Evolutionary conservation across 2,329 filamentous ascomycete genomes (phyloP), one percentile per base, ranked within the genome.

Genomic region (Penicillium sp.): DNA sequence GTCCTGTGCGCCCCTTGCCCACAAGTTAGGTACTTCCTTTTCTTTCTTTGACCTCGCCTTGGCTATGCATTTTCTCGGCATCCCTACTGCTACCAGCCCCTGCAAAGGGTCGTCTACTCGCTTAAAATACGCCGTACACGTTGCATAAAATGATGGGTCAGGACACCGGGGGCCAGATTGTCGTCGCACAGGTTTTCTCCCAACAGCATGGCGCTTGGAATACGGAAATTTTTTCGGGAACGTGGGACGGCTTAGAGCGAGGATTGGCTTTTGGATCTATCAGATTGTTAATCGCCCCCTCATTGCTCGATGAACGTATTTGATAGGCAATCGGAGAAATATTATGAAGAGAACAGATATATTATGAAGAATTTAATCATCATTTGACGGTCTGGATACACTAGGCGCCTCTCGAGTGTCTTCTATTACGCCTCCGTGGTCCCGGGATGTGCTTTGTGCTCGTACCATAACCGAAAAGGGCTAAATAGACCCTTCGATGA

Each of bases 131-230:
- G n/a, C n/a, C n/a, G 28, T 19, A 34, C 44, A 46, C 40, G 41
- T 50, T 54, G 46, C 51, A 53, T 55, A 43, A 43, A 40, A n/a
- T 18, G 47, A 52, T 16, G 19, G 37, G 34, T 40, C 47, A 46
- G 41, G 50, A 47, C 50, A 56, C 25, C 29, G 25, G 29, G 4
- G 3, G 44, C 37, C 48, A 31, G 39, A 50, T 8, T 57, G 40
- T 22, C 57, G 55, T 52, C 40, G 31, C 53, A 56, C 54, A 60
- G 49, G 44, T 53, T 25, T 25, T 22, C n/a, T 49, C 49, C 48
- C 50, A 50, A 36, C 19, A 37, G 31, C 2, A 16, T 25, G 46
- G 52, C 31, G 37, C 40, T 43, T 49, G 49, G 54, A 49, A 40
- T 38, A 25, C 28, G 49, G 51, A 53, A 9, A 49, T 7, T 7